These are phyloP conservation scores for Saraca asoca DNA, from an alignment of 331 rosid genomes.

Conservation along the genomic window DNA sequence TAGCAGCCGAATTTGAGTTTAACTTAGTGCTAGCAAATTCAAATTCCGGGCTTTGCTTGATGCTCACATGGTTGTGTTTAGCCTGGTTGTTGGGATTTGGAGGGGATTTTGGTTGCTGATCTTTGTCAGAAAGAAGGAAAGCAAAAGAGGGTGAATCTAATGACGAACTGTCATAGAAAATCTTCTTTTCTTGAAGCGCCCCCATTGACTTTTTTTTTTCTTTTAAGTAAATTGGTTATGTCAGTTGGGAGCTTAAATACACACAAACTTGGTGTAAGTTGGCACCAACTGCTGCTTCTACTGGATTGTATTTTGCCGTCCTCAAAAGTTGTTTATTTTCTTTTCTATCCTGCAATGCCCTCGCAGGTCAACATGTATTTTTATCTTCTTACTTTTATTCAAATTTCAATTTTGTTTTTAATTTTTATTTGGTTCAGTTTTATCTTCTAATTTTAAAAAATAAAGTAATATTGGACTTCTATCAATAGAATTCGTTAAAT, in stretches of 20 bases:
- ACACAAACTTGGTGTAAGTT: constrained; percentile 4
- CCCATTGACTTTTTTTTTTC: constrained; percentile 43
- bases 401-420: no score
- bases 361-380: no score
- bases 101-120: constrained; percentile 47
- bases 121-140: constrained; percentile 53
- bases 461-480: no score
- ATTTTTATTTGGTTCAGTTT: no score
- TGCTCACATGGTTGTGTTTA: constrained; percentile 27
- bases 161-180: constrained; percentile 38
- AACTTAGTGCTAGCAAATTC: constrained; percentile 44
- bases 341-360: background rate
- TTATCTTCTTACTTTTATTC: no score
- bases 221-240: constrained; percentile 29
- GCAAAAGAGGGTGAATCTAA: constrained; percentile 62
- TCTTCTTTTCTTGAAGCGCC: constrained; percentile 40
- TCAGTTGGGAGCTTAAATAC: constrained; percentile 19
- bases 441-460: no score
- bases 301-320: constrained; percentile 34
- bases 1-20: constrained; percentile 36
- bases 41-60: constrained; percentile 45
- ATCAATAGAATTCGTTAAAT: no score
- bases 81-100: constrained; percentile 26
- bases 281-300: constrained; percentile 14
- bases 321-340: constrained; percentile 18